Base-by-base conservation (phyloP, 2,329 filamentous ascomycete genomes). In the Tolypocladium tropicale region DNA sequence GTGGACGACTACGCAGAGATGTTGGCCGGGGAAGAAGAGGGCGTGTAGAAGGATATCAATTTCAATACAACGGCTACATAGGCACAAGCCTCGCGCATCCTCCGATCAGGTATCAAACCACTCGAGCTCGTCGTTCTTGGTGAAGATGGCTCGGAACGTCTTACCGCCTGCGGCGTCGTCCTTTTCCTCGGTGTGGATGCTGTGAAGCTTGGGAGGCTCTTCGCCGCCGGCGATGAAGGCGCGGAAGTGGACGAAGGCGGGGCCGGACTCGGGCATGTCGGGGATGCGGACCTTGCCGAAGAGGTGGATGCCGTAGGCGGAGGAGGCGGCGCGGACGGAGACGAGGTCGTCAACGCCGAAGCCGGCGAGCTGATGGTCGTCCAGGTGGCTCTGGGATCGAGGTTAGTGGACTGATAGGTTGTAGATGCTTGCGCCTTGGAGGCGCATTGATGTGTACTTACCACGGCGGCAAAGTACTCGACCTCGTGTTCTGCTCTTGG, bases 1-100 rank as follows among this genome's bases (percentile, higher is more conserved):
- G 88, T 81, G 34, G 94, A 97, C 55, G 94, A 97, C 69, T 99
- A 97, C 71, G 93, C 91, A 18, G 88, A 88, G 64, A 79, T 96
- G 74, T 73, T 96, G 69, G 89, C 79, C 4, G 81, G 83, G 60
- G 89, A 94, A 53, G 84, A 85, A 59, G 84, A 84, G 21, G 73
- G 73, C 56, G 62, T 68, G 58, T 70, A 67, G 50, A 57, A 52
- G 53, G 46, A 55, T 56, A 32, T 52, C 50, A 52, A 36, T 36
- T 52, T 21, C 28, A 49, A 50, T 33, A 21, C 46, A 33, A 50
- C 18, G 12, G 46, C 11, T n/a, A 32, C 18, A n/a, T n/a, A 6
- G 4, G 25, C 18, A 30, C 6, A 37, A 9, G 36, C 34, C 18
- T n/a, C 28, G 5, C 3, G 1, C 2, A 6, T 12, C 4, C 18